phyloP scores from a whole-genome alignment of 768 basidiomycete genomes.

The Obba rivulosa region DNA sequence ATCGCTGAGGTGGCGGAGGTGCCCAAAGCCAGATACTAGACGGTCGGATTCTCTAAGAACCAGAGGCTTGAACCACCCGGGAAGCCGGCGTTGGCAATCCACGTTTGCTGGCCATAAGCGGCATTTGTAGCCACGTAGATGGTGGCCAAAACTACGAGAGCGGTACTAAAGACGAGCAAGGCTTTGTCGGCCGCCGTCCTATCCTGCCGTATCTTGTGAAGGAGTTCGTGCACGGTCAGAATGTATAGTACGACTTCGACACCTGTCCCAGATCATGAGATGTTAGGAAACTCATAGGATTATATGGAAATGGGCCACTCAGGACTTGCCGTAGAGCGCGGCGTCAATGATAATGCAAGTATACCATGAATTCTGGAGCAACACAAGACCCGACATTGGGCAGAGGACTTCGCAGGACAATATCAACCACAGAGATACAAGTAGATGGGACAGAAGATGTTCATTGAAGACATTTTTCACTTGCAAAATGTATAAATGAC shows the following conservation, averaged over 20 bases:
- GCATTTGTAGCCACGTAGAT: slow-evolving; percentile 24
- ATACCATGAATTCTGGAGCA: slow-evolving; percentile 20
- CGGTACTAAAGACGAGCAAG: slow-evolving; percentile 18
- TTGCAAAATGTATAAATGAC: too few relatives aligned
- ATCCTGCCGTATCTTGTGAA: neutral
- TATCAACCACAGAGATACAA: too few relatives aligned
- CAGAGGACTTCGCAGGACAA: too few relatives aligned
- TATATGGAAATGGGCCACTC: too few relatives aligned
- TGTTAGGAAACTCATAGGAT: neutral
- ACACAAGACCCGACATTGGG: too few relatives aligned
- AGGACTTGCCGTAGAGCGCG: slow-evolving; percentile 22
- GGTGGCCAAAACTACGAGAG: slow-evolving; percentile 27
- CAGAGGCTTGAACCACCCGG: too few relatives aligned
- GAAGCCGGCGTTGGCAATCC: slow-evolving; percentile 26
- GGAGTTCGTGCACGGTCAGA: slow-evolving; percentile 16
- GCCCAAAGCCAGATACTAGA: too few relatives aligned
- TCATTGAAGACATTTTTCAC: too few relatives aligned
- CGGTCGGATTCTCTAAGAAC: too few relatives aligned
- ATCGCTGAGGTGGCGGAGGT: too few relatives aligned
- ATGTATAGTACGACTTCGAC: slow-evolving; percentile 21
- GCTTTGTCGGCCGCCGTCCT: slow-evolving; percentile 9
- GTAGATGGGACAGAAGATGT: too few relatives aligned
- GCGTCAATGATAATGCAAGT: slow-evolving; percentile 22
- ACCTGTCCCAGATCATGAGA: slow-evolving; percentile 12
- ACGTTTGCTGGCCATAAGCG: slow-evolving; percentile 31